Conservation (phyloP, 345 rosid genomes). For the Hypericum androsaemum region DNA sequence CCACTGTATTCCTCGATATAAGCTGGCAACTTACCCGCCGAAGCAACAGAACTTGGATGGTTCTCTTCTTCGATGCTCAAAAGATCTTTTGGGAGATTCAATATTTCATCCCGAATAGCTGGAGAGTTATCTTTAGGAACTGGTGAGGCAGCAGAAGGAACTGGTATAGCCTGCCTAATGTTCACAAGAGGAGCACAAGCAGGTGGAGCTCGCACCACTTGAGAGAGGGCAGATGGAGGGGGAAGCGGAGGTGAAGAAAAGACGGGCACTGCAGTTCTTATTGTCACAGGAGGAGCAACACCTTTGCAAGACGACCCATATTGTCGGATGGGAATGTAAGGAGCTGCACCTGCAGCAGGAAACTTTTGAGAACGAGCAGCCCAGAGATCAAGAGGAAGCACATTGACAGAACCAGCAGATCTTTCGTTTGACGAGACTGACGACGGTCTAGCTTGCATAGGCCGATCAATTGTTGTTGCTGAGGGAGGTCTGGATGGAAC, state of each 20-base stretch:
- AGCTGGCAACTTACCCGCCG: slow-evolving; percentile 8
- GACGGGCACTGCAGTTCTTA: slow-evolving; percentile 69
- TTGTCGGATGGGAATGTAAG: slow-evolving; percentile 72
- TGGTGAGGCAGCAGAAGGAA: slow-evolving; percentile 48
- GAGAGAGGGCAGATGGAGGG: slow-evolving; percentile 29
- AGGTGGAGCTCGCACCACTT: slow-evolving; percentile 28
- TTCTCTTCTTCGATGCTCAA: slow-evolving; percentile 1
- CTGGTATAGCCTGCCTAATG: slow-evolving; percentile 63
- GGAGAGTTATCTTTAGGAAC: slow-evolving; percentile 30
- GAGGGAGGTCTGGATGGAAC: slow-evolving; percentile 5
- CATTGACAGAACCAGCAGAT: slow-evolving; percentile 3
- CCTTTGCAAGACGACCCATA: slow-evolving; percentile 49
- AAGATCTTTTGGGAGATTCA: slow-evolving; percentile 1
- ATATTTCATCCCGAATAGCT: not conserved
- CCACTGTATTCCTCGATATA: slow-evolving; percentile 18
- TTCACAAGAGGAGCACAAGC: slow-evolving; percentile 63
- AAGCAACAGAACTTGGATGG: slow-evolving; percentile 10
- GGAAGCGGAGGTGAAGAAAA: slow-evolving; percentile 75
- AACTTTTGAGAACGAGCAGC: slow-evolving; percentile 38
- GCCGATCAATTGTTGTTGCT: slow-evolving; percentile 13
- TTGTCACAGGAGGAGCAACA: slow-evolving; percentile 77
- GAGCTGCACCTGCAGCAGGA: slow-evolving; percentile 66
- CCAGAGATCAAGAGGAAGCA: slow-evolving; percentile 28
- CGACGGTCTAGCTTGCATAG: slow-evolving; percentile 2
- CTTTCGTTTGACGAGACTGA: not conserved